phyloP scores from a whole-genome alignment of 1,139 yeast species.

The Candida freyschussii region DNA sequence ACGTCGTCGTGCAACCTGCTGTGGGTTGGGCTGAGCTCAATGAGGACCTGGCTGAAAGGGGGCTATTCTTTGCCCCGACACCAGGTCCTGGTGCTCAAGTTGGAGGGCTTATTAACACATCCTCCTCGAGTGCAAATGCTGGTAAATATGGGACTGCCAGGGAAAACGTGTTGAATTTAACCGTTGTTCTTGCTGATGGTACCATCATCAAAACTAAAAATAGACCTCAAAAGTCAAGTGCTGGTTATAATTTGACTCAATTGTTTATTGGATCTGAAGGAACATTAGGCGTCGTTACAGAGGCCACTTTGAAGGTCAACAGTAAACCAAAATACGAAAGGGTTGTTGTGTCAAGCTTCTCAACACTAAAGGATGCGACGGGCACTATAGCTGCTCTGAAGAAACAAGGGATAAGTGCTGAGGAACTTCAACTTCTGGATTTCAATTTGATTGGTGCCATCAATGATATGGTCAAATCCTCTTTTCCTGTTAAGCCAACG shows the following conservation, averaged over 20 bases:
- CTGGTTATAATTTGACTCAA: slow-evolving; percentile 65
- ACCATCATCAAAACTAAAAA: slow-evolving; percentile 62
- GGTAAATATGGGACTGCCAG: slow-evolving; percentile 73
- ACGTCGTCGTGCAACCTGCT: slow-evolving; percentile 62
- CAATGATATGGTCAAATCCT: slow-evolving; percentile 52
- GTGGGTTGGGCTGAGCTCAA: slow-evolving; percentile 62
- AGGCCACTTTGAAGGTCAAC: slow-evolving; percentile 61
- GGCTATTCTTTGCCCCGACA: slow-evolving; percentile 57
- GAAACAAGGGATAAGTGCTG: slow-evolving; percentile 53
- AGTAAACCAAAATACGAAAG: slow-evolving; percentile 55
- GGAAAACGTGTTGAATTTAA: slow-evolving; percentile 59
- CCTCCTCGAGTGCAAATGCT: slow-evolving; percentile 72
- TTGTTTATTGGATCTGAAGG: slow-evolving; percentile 70
- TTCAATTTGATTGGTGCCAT: slow-evolving; percentile 61
- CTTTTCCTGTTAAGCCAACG: slow-evolving; percentile 72
- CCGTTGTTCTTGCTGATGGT: slow-evolving; percentile 75
- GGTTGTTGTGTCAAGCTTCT: slow-evolving; percentile 61
- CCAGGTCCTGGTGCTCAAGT: slow-evolving; percentile 59
- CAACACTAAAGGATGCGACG: slow-evolving; percentile 55
- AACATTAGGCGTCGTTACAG: slow-evolving; percentile 67
- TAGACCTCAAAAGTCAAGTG: slow-evolving; percentile 67
- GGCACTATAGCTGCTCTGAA: slow-evolving; percentile 53
- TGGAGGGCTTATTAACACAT: slow-evolving; percentile 68
- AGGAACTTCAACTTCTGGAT: slow-evolving; percentile 55
- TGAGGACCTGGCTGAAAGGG: slow-evolving; percentile 43